Conservation (phyloP, 2,329 filamentous ascomycete genomes). For the Phoma herbarum region DNA sequence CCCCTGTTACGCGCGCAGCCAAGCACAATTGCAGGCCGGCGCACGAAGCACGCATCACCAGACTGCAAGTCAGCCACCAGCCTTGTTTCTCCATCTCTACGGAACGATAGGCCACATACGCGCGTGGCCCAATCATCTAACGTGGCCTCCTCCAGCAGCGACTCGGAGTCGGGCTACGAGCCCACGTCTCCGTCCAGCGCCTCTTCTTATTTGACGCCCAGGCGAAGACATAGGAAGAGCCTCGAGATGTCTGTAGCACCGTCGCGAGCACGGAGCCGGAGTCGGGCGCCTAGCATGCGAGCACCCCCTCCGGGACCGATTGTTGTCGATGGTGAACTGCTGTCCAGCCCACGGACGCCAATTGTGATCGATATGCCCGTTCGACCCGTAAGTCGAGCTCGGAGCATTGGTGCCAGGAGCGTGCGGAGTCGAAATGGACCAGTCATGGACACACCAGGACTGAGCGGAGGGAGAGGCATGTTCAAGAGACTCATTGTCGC, state of each 20-base stretch:
- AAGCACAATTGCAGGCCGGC: slow-evolving; percentile 1
- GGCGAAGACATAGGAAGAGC: slow-evolving; percentile 24
- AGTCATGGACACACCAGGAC: slow-evolving; percentile 41
- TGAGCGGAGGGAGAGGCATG: slow-evolving; percentile 50
- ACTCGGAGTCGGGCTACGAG: slow-evolving; percentile 34
- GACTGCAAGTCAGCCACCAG: slow-evolving; percentile 14
- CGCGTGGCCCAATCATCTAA: slow-evolving; percentile 24
- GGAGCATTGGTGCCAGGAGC: slow-evolving; percentile 28
- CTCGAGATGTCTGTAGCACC: slow-evolving; percentile 39
- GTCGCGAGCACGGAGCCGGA: slow-evolving; percentile 41
- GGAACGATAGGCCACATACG: slow-evolving; percentile 11
- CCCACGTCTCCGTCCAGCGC: slow-evolving; percentile 29
- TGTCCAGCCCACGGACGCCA: slow-evolving; percentile 35
- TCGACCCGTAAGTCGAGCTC: slow-evolving; percentile 38
- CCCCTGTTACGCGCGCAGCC: slow-evolving; percentile 1
- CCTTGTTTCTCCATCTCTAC: slow-evolving; percentile 1
- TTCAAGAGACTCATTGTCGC: slow-evolving; percentile 53
- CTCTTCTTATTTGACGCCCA: slow-evolving; percentile 31
- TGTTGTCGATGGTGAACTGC: slow-evolving; percentile 30
- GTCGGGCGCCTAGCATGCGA: slow-evolving; percentile 42
- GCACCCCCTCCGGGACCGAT: slow-evolving; percentile 34
- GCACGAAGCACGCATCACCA: slow-evolving; percentile 7
- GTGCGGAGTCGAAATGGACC: slow-evolving; percentile 26
- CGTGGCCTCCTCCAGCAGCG: slow-evolving; percentile 33
- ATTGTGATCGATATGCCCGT: slow-evolving; percentile 42